These are phyloP conservation scores for Trichoderma semiorbis DNA, from an alignment of 2,329 filamentous ascomycete genomes.

Conservation along the genomic window DNA sequence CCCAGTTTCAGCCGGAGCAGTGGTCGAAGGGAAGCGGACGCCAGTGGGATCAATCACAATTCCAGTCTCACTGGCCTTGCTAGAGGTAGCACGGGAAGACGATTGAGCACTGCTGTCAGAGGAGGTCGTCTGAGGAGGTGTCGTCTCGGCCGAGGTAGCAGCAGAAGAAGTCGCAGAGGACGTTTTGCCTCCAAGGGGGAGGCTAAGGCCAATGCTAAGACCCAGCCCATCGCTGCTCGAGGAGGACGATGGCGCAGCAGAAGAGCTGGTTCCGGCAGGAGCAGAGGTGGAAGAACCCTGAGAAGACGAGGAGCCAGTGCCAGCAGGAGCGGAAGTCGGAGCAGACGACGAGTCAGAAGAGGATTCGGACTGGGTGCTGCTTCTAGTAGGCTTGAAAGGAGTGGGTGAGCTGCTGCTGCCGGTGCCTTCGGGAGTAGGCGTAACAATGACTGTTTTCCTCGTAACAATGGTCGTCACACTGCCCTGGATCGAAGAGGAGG, in stretches of 20 bases:
- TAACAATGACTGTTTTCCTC: conserved; percentile 7
- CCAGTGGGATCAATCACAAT: conserved; percentile 31
- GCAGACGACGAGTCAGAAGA: neutral
- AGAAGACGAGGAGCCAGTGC: neutral
- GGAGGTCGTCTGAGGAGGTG: conserved; percentile 21
- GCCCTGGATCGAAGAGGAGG: neutral
- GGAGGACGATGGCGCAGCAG: neutral
- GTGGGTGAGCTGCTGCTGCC: conserved; percentile 15
- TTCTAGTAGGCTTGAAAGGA: conserved; percentile 13
- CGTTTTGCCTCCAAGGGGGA: neutral
- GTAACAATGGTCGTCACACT: conserved; percentile 16
- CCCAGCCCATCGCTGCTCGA: neutral
- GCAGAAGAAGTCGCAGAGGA: neutral
- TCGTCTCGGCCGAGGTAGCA: neutral
- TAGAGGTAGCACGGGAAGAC: conserved; percentile 2
- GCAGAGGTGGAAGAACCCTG: neutral
- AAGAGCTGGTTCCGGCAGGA: neutral
- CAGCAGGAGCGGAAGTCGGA: neutral
- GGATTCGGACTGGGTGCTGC: conserved; percentile 4
- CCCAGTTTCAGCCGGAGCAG: neutral
- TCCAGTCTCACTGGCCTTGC: conserved; percentile 13
- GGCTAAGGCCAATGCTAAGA: neutral
- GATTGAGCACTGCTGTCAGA: conserved; percentile 15
- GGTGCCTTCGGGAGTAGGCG: neutral
- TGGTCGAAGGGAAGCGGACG: conserved; percentile 20